A percentile compares a stretch with the other conserved stretches of the same genome.
phyloP scores from a whole-genome alignment of 441 rosid species.

The Raphanus hybrid region DNA sequence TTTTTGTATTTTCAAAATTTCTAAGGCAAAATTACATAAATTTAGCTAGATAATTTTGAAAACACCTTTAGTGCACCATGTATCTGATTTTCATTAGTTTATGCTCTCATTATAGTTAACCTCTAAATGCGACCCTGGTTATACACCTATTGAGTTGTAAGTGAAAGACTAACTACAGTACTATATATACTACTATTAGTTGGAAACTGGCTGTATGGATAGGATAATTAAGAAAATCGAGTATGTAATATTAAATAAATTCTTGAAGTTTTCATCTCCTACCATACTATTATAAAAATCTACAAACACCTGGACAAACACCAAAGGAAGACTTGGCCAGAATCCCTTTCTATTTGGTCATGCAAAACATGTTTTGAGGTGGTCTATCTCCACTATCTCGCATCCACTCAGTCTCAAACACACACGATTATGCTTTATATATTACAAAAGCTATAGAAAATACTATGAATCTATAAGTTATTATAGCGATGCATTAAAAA shows the following conservation, averaged over 20 bases:
- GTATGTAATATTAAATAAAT: neutral
- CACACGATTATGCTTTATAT: neutral
- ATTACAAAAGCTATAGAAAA: neutral
- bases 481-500: neutral
- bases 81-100: no score
- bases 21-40: no score
- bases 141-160: no score
- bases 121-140: no score
- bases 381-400: slow-evolving; percentile 16
- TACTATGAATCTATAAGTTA: neutral
- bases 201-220: slow-evolving; percentile 6
- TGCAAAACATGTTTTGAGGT: slow-evolving; percentile 26
- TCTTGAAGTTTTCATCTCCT: neutral
- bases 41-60: no score
- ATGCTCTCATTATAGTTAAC: no score
- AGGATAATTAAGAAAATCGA: slow-evolving; percentile 4
- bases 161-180: no score
- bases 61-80: no score
- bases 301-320: slow-evolving; percentile 12
- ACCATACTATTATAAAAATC: neutral
- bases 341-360: slow-evolving; percentile 6
- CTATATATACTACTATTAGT: neutral
- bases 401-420: slow-evolving; percentile 25
- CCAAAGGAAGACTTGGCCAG: slow-evolving; percentile 7
- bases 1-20: no score